These are phyloP conservation scores for Malus hybrid DNA, from an alignment of 331 rosid species.

Conservation along the genomic window DNA sequence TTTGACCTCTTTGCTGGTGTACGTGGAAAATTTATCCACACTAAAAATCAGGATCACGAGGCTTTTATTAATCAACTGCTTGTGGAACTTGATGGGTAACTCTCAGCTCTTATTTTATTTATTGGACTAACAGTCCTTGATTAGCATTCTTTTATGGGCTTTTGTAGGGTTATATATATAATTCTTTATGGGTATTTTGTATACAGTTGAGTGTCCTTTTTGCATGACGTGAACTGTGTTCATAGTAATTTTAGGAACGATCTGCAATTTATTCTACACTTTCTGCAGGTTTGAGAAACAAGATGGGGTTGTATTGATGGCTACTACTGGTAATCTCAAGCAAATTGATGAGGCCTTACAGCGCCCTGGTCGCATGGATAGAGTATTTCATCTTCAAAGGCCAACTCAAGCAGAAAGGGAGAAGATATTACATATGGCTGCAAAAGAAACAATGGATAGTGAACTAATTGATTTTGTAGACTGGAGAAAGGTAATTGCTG, in stretches of 20 bases:
- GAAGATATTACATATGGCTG: constrained; percentile 61
- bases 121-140: neutral
- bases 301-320: constrained; percentile 99
- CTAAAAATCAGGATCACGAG: constrained; percentile 94
- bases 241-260: neutral
- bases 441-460: constrained; percentile 85
- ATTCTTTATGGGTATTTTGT: neutral
- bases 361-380: constrained; percentile 99
- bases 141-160: neutral
- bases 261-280: constrained; percentile 7
- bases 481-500: constrained; percentile 78
- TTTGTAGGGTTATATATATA: neutral
- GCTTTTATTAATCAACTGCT: constrained; percentile 97
- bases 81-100: constrained; percentile 98
- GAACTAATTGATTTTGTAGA: constrained; percentile 80
- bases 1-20: constrained; percentile 98
- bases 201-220: neutral
- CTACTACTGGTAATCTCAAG: constrained; percentile 87
- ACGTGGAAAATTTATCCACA: constrained; percentile 81
- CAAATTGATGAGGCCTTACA: constrained; percentile 89
- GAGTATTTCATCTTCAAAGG: constrained; percentile 95
- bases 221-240: neutral
- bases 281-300: constrained; percentile 85
- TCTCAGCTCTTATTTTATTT: constrained; percentile 5
- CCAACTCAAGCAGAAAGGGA: constrained; percentile 94